Evolutionary conservation across 2,329 filamentous ascomycete genomes (phyloP), one percentile per base, ranked within the genome.

Genomic region (Metarhizium guizhouense): DNA sequence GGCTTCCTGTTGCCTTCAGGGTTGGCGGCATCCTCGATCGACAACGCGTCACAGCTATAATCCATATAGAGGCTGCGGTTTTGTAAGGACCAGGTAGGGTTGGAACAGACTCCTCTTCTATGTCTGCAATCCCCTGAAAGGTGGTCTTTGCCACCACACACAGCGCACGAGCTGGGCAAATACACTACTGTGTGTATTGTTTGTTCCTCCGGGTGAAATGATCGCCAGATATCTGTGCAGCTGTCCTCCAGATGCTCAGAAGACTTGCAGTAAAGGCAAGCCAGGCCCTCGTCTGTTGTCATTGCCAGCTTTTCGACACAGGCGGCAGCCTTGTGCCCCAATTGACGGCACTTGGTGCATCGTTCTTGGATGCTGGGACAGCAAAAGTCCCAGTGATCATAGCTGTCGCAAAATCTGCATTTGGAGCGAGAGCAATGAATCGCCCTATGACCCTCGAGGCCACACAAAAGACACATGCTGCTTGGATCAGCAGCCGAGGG

Each of bases 211-310:
- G 73, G 74, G 13, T 70, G 66, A 64, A 79, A 85, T 18, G 76
- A 82, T 56, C 78, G 74, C 84, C 84, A 89, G 29, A 85, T 70
- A 51, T 76, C 72, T 54, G 79, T 76, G 65, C 87, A 90, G 2
- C 77, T 69, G 13, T 72, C 65, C 64, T 89, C 86, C 8, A 76
- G 61, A 62, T 90, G 87, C 8, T 77, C 72, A 3, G 63, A 60
- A 6, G 76, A 76, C 43, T 71, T 71, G 67, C 87, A 90, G 38
- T 83, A 72, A 11, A 81, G 80, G 65, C 87, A 90, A 3, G 77
- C 76, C 50, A 78, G 70, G 25, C 76, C 75, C 55, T 85, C 82
- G 16, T 75, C 75, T 58, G 76, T 77, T 16, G 76, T 71, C 52
- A 78, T 60, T 3, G 69, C 67, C 47, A 87, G 73, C 58, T 82